phyloP scores from a whole-genome alignment of 1,139 yeast species.

The Taiozyma onychis region DNA sequence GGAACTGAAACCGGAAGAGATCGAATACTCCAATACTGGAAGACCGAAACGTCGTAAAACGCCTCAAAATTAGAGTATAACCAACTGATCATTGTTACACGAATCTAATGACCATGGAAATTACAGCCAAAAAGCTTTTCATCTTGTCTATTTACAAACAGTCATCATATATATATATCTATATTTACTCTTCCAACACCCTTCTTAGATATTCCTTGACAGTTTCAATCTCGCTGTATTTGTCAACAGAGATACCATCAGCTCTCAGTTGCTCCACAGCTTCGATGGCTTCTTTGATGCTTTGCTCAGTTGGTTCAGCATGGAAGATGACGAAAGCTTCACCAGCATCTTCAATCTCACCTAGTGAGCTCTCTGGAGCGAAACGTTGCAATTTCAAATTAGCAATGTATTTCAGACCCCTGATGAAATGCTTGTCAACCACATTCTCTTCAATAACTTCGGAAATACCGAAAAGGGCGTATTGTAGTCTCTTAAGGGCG shows the following conservation, averaged over 20 bases:
- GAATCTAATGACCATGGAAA: too few relatives aligned
- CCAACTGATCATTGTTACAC: too few relatives aligned
- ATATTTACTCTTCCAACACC: conserved; percentile 10
- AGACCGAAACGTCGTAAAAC: conserved; percentile 26
- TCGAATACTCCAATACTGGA: conserved; percentile 25
- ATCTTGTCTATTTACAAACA: conserved; percentile 2
- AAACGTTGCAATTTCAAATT: conserved; percentile 55
- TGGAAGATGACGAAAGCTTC: conserved; percentile 46
- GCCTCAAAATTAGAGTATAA: too few relatives aligned
- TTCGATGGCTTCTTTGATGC: conserved; percentile 44
- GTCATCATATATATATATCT: background rate
- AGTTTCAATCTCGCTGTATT: conserved; percentile 29
- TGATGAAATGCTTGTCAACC: conserved; percentile 58
- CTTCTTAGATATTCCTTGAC: conserved; percentile 22
- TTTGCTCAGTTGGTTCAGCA: conserved; percentile 40
- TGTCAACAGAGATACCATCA: conserved; percentile 25
- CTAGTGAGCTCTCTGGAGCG: conserved; percentile 24
- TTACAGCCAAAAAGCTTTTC: too few relatives aligned
- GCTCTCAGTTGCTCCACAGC: conserved; percentile 39
- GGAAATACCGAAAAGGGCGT: conserved; percentile 76
- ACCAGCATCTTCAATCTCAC: conserved; percentile 36
- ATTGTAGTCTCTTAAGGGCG: conserved; percentile 70
- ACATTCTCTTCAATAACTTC: conserved; percentile 39
- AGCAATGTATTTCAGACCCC: conserved; percentile 66
- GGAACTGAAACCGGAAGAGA: conserved; percentile 10